phyloP scores from a whole-genome alignment of 129 eudicot genomes.

The Apium graveolens region DNA sequence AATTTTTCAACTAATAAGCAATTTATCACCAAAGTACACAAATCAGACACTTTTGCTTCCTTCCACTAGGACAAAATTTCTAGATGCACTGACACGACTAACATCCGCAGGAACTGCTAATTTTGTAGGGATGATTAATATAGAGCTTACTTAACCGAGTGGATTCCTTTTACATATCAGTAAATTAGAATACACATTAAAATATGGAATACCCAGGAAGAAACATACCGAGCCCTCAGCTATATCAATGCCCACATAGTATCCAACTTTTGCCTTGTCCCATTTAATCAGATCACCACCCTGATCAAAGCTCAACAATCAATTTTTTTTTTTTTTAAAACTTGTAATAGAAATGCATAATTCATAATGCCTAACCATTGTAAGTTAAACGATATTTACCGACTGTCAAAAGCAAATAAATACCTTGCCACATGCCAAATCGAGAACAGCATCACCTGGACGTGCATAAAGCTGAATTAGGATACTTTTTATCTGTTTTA shows the following conservation, averaged over 20 bases:
- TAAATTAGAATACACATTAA: neutral
- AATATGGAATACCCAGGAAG: neutral
- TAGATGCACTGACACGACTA: neutral
- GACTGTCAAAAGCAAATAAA: too few species aligned
- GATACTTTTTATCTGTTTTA: constrained; percentile 79
- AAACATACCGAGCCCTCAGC: constrained; percentile 86
- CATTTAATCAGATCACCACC: constrained; percentile 98
- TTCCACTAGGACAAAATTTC: neutral
- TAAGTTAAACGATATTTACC: too few species aligned
- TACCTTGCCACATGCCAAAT: constrained; percentile 99
- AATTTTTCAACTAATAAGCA: too few species aligned
- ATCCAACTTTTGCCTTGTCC: constrained; percentile 95
- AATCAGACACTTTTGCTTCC: too few species aligned
- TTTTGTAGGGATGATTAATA: neutral
- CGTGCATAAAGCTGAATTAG: constrained; percentile 82
- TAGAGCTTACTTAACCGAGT: neutral
- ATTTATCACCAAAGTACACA: too few species aligned
- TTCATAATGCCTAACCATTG: neutral
- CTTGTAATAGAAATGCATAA: too few species aligned
- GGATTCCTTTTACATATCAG: neutral
- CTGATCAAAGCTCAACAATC: constrained; percentile 19
- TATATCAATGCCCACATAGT: constrained; percentile 92
- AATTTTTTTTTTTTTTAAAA: too few species aligned
- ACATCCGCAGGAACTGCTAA: neutral
- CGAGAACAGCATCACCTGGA: constrained; percentile 87